Percentiles rank a stretch among this genome's conserved stretches.
These are phyloP conservation scores for Fusarium tanahbumbuense DNA, from an alignment of 2,329 filamentous ascomycete species.

Conservation along the genomic window DNA sequence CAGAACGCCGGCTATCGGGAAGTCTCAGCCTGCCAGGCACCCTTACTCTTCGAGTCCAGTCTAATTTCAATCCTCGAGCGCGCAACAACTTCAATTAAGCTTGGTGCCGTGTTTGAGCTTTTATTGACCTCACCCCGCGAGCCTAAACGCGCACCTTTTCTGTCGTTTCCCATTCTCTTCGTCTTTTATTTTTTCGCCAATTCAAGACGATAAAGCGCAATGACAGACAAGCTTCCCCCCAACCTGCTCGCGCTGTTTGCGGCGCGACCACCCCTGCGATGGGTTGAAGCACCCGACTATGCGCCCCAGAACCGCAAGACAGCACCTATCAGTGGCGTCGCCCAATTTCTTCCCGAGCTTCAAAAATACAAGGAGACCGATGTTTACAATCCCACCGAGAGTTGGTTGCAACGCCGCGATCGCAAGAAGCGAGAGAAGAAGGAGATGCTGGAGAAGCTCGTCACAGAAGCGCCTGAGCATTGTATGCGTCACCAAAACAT, in stretches of 20 bases:
- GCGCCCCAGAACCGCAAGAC: constrained; percentile 86
- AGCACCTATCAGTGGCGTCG: constrained; percentile 77
- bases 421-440: constrained; percentile 85
- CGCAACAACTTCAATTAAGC: constrained; percentile 41
- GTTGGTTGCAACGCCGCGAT: constrained; percentile 90
- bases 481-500: constrained; percentile 60
- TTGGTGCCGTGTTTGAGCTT: constrained; percentile 10
- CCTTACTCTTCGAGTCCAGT: constrained; percentile 15
- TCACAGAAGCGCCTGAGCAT: constrained; percentile 71
- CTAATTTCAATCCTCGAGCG: constrained; percentile 43
- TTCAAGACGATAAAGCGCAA: constrained; percentile 55
- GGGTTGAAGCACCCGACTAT: constrained; percentile 84
- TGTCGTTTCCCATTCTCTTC: not conserved
- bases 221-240: constrained; percentile 97
- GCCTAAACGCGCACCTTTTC: constrained; percentile 23
- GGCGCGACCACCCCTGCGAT: constrained; percentile 90
- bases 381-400: constrained; percentile 84
- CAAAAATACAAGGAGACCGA: constrained; percentile 83
- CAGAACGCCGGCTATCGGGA: constrained; percentile 36
- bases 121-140: constrained; percentile 21
- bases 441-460: constrained; percentile 70
- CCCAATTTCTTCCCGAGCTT: constrained; percentile 78
- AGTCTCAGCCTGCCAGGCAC: constrained; percentile 30
- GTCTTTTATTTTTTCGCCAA: constrained; percentile 1
- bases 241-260: constrained; percentile 95